These are phyloP conservation scores for Logfia minima DNA, from an alignment of 129 eudicot species.

Conservation along the genomic window DNA sequence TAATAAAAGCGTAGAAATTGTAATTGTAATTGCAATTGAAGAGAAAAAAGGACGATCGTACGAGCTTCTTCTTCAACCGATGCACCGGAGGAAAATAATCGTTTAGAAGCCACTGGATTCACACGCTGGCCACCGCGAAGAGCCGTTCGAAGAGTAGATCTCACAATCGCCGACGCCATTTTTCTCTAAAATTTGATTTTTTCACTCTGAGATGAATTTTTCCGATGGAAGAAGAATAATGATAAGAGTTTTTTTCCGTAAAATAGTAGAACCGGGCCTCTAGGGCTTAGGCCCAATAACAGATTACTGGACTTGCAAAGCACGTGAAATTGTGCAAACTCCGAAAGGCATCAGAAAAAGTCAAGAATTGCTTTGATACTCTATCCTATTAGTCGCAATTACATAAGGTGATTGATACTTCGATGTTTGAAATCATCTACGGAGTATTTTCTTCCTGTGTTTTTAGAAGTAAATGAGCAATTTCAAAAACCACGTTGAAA, in stretches of 20 bases:
- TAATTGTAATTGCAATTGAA: background rate
- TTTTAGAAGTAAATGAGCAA: too few relatives aligned
- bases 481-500: too few relatives aligned
- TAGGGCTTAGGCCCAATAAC: constrained; percentile 20
- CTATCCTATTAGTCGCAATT: too few relatives aligned
- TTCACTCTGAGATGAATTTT: constrained; percentile 18
- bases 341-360: background rate
- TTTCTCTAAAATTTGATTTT: background rate
- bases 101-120: constrained; percentile 38
- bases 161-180: constrained; percentile 80
- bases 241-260: background rate
- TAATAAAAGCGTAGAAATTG: background rate
- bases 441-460: too few relatives aligned
- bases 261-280: background rate
- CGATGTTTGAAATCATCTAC: background rate
- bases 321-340: too few relatives aligned
- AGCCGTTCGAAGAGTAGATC: constrained; percentile 67
- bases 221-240: constrained; percentile 14
- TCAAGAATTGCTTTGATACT: background rate
- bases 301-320: background rate
- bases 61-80: constrained; percentile 73
- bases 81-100: constrained; percentile 52
- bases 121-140: constrained; percentile 54
- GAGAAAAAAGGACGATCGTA: constrained; percentile 21
- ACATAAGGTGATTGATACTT: too few relatives aligned